phyloP scores from a whole-genome alignment of 805 yeast genomes.

The Kluyveromyces aestuarii region DNA sequence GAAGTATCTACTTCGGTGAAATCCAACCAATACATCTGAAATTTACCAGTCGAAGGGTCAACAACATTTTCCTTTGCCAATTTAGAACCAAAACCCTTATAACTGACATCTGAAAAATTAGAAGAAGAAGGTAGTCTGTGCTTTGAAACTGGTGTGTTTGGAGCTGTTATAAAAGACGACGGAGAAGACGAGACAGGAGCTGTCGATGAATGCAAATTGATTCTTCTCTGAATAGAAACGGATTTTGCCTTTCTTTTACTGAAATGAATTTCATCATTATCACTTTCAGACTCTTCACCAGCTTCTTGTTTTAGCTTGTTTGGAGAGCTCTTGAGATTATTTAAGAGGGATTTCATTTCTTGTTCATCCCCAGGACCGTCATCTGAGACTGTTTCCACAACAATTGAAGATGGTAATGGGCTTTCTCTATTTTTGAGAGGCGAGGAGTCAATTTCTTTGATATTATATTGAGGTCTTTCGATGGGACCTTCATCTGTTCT shows the following conservation, averaged over 20 bases:
- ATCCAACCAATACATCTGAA: conserved; percentile 86
- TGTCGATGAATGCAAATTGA: conserved; percentile 19
- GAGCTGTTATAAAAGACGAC: conserved; percentile 28
- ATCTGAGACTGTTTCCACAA: conserved; percentile 7
- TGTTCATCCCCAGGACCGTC: background rate
- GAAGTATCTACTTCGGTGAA: conserved; percentile 67
- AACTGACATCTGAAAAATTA: background rate
- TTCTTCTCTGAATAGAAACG: conserved; percentile 17
- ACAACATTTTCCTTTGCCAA: conserved; percentile 25
- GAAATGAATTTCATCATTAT: conserved; percentile 25
- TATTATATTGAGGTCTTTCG: background rate
- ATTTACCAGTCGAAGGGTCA: conserved; percentile 34
- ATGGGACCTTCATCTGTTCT: background rate
- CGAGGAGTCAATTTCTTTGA: conserved; percentile 15
- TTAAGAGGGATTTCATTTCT: conserved; percentile 2
- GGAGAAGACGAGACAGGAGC: conserved; percentile 10
- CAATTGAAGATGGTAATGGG: background rate
- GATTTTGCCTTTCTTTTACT: conserved; percentile 25
- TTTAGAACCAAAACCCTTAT: conserved; percentile 6
- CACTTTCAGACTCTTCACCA: conserved; percentile 31
- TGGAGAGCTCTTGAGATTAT: conserved; percentile 19
- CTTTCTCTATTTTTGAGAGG: conserved; percentile 16
- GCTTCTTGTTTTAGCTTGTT: conserved; percentile 17
- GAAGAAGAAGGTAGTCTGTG: background rate
- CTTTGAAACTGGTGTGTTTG: conserved; percentile 21